These are phyloP conservation scores for Sclerotinia trifoliorum DNA, from an alignment of 2,329 filamentous ascomycete genomes.

Conservation along the genomic window DNA sequence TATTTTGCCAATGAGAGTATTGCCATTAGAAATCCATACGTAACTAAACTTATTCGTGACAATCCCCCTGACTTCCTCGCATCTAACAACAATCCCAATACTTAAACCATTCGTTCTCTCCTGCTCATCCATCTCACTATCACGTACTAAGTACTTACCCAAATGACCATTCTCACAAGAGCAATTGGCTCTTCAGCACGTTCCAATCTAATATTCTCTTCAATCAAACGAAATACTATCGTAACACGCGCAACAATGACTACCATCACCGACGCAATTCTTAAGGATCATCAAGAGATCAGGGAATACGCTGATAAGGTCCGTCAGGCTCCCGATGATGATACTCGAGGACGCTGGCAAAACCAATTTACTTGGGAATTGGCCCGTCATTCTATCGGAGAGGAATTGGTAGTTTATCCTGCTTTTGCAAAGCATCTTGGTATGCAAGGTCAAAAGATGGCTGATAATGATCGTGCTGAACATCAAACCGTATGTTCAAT, in stretches of 20 bases:
- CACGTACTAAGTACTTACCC: neutral
- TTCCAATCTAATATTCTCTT: neutral
- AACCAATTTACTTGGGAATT: constrained; percentile 52
- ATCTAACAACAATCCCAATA: neutral
- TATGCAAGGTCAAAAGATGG: constrained; percentile 45
- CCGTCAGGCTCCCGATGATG: constrained; percentile 40
- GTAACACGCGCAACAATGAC: constrained; percentile 12
- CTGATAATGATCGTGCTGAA: constrained; percentile 49
- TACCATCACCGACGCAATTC: constrained; percentile 39
- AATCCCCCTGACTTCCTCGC: neutral
- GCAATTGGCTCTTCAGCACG: neutral
- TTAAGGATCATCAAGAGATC: constrained; percentile 43
- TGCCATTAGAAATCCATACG: neutral
- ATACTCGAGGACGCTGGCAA: constrained; percentile 44
- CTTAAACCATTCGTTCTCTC: neutral
- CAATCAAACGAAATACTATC: neutral
- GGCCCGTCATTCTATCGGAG: constrained; percentile 48
- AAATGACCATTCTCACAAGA: neutral
- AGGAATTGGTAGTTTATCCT: constrained; percentile 54
- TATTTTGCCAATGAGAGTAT: neutral
- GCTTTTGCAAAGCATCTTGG: constrained; percentile 51
- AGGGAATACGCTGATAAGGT: constrained; percentile 46
- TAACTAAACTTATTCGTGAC: neutral
- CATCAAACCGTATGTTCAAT: constrained; percentile 41
- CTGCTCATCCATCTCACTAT: neutral